Evolutionary conservation across 306 rosid genomes (phyloP).

Genomic region (Prunus davidiana): DNA sequence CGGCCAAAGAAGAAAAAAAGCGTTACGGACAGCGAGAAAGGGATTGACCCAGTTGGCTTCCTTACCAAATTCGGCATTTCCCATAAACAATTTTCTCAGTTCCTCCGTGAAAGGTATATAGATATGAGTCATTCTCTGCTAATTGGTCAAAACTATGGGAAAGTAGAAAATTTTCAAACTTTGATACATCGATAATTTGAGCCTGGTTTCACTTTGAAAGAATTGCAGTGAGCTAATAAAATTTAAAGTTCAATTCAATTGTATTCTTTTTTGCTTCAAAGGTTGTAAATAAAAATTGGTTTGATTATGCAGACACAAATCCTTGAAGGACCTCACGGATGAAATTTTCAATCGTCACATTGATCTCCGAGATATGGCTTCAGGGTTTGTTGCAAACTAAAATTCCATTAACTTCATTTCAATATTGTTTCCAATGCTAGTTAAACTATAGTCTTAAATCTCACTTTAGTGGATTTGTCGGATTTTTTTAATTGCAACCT

Average conservation of each 20-base stretch:
- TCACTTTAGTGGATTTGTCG: neutral
- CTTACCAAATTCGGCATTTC: conserved; percentile 73
- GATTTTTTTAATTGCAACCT: neutral
- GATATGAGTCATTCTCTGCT: conserved; percentile 6
- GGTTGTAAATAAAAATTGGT: neutral
- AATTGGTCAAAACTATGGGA: neutral
- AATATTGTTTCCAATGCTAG: neutral
- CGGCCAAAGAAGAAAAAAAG: conserved; percentile 26
- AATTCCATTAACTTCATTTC: neutral
- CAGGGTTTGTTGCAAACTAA: conserved; percentile 72
- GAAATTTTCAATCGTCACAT: conserved; percentile 65
- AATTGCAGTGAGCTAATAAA: neutral
- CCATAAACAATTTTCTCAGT: conserved; percentile 75
- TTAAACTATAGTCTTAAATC: neutral
- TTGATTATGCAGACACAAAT: conserved; percentile 56
- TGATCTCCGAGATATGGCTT: conserved; percentile 69
- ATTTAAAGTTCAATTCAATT: neutral
- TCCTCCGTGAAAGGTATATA: conserved; percentile 84
- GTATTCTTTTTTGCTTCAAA: neutral
- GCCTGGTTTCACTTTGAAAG: neutral
- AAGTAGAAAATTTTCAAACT: conserved; percentile 7
- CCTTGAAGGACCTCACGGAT: conserved; percentile 75
- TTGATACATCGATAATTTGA: neutral
- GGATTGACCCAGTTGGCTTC: conserved; percentile 80
- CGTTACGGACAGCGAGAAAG: conserved; percentile 49